Evolutionary conservation across 345 rosid genomes (phyloP).

Genomic region (Noccaea caerulescens): DNA sequence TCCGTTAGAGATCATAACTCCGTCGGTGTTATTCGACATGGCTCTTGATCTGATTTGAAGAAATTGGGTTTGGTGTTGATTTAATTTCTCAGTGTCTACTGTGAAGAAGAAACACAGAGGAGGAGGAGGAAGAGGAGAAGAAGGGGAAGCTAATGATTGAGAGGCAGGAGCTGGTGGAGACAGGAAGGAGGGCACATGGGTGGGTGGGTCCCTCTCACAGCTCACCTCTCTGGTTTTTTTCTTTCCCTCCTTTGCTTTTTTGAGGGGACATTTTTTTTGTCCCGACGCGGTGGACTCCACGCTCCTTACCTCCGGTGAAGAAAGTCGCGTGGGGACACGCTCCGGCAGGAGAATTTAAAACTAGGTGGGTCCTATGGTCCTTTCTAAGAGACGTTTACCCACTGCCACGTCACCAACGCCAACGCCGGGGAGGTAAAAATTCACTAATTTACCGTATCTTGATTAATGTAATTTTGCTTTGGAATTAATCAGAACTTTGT

Average conservation of each 20-base stretch:
- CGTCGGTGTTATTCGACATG: slow-evolving; percentile 39
- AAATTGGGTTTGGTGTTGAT: not conserved
- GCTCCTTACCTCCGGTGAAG: slow-evolving; percentile 9
- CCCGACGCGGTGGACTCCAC: slow-evolving; percentile 41
- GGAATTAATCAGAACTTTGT: not conserved
- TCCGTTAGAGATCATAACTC: slow-evolving; percentile 63
- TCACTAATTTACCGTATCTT: not conserved
- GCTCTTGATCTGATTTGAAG: not conserved
- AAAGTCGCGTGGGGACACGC: slow-evolving; percentile 30
- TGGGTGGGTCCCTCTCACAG: slow-evolving; percentile 82
- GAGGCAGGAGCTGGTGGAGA: slow-evolving; percentile 99
- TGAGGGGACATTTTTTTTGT: slow-evolving; percentile 35
- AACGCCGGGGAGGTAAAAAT: not conserved
- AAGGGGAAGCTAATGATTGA: slow-evolving; percentile 72
- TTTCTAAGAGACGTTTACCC: slow-evolving; percentile 21
- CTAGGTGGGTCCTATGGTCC: slow-evolving; percentile 5
- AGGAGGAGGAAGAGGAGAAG: slow-evolving; percentile 13
- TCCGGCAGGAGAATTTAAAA: slow-evolving; percentile 33
- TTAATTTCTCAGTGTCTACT: not conserved
- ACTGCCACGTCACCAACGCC: slow-evolving; percentile 26
- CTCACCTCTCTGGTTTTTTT: slow-evolving; percentile 50
- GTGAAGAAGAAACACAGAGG: not conserved
- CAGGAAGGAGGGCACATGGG: slow-evolving; percentile 98
- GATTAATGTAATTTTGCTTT: not conserved
- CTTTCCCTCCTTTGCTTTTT: slow-evolving; percentile 6